Base-by-base conservation (phyloP, 352 stramenopile species). In the Thraustochytrium striatum region DNA sequence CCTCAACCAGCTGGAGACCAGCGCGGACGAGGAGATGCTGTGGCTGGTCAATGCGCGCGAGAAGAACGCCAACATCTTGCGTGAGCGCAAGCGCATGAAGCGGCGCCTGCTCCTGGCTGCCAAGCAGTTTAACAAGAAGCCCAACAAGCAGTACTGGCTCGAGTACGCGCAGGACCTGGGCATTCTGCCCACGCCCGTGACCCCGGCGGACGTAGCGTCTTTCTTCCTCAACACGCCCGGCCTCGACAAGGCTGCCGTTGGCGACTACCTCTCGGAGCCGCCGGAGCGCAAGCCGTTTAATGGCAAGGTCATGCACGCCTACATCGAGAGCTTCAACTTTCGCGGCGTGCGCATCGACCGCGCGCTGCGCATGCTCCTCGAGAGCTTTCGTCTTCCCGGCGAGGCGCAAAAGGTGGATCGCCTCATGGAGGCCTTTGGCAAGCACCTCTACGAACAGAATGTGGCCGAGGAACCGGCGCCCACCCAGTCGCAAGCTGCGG, bases 321-420 rank as follows among this genome's bases (percentile, higher is more conserved):
- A 94, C 83, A 81, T 87, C 19, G 53, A 82, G 30, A 93, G 96
- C 82, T 98, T 99, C 73, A 89, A 98, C 79, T 99, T 99, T 84
- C 84, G 84, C 8, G 89, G 90, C 9, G 83, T 91, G 9, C 81
- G 85, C 1, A 90, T 99, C 81, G 92, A 97, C 78, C 87, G 94
- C 38, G 91, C 92, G 3, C 79, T 99, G 44, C 89, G 95, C 36
- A 87, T 90, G 55, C 98, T 98, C 73, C 86, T 99, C 38, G 88
- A 87, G 0, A 91, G 90, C 36, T 99, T 99, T 82, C 89, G 94
- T 36, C 84, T 99, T 36, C 97, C 97, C 0, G 96, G 96, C 8
- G 96, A 99, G 85, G 95, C 95, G 0, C 96, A 99, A 84, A 97
- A 96, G 82, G 98, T 99, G 65, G 95, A 99, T 84, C 89, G 95